Base-by-base conservation (phyloP, 2,329 filamentous ascomycete species). In the Colletotrichum cuscutae region DNA sequence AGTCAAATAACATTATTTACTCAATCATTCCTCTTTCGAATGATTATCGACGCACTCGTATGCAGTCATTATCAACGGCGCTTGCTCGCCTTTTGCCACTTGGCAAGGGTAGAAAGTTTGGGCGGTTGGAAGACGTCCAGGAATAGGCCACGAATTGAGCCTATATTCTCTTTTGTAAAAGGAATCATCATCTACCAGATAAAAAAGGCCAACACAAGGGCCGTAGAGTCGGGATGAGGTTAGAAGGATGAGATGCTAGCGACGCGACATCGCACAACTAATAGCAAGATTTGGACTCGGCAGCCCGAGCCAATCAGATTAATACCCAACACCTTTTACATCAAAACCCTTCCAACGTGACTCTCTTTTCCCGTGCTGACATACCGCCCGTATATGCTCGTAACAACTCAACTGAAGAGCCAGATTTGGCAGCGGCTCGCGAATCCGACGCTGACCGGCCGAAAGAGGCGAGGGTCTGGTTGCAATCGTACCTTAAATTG, bases 61-160 rank as follows among this genome's bases (percentile, higher is more conserved):
- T 60, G 54, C 65, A 49, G 59, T 64, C 65, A 69, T 68, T 9
- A 63, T 26, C 22, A 53, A 53, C 13, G 52, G 35, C 52, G 37
- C 22, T 53, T 71, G 37, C 12, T 58, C 24, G 28, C 46, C 13
- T 37, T 68, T 62, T 19, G 53, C 57, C 58, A 28, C 65, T 63
- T 58, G 69, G 42, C 65, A 46, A 46, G 7, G 32, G 32, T n/a
- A 26, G 28, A 53, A 26, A 26, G 46, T 24, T 35, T 1, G 4
- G 32, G 15, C 12, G 65, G 19, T 5, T 5, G 6, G 5, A 13
- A 12, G 4, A 37, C 22, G 7, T 24, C 15, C 19, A 57, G 26
- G 6, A 58, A 58, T 30, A 54, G 37, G 24, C 8, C 15, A 11
- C 8, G 5, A 12, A 12, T 19, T 22, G 52, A 24, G 15, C 22